Conservation (phyloP, 805 yeast species). For the Wickerhamiella lipophila region DNA sequence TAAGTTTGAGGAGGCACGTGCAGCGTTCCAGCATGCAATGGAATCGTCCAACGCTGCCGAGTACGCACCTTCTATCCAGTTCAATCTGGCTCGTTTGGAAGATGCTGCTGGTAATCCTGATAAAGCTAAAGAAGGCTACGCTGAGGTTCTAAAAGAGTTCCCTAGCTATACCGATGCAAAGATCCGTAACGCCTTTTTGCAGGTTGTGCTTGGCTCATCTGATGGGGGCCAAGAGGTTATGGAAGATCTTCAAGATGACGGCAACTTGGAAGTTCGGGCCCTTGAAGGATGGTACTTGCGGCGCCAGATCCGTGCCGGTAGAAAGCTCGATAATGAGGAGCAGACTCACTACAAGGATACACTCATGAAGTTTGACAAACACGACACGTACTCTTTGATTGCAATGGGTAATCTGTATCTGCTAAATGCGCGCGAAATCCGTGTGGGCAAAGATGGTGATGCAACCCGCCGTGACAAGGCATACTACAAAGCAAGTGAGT, state of each 20-base stretch:
- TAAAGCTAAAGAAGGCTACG: conserved; percentile 37
- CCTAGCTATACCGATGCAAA: conserved; percentile 69
- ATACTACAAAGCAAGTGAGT: conserved; percentile 80
- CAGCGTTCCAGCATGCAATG: conserved; percentile 41
- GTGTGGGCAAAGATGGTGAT: conserved; percentile 36
- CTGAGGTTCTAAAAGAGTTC: conserved; percentile 40
- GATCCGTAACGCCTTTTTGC: conserved; percentile 53
- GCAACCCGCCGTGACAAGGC: conserved; percentile 54
- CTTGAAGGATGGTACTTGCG: conserved; percentile 83
- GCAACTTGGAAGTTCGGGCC: conserved; percentile 72
- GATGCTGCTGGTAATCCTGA: conserved; percentile 37
- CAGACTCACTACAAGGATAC: conserved; percentile 76
- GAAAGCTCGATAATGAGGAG: conserved; percentile 44
- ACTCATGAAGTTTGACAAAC: conserved; percentile 60
- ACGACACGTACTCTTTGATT: conserved; percentile 78
- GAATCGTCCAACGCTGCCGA: conserved; percentile 14
- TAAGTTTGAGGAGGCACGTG: conserved; percentile 44
- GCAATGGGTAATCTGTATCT: conserved; percentile 84
- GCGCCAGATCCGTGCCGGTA: conserved; percentile 23
- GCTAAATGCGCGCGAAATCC: conserved; percentile 61
- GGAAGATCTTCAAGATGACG: conserved; percentile 40
- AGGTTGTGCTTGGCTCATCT: conserved; percentile 34
- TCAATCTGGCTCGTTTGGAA: conserved; percentile 63
- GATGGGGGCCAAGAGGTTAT: conserved; percentile 38
- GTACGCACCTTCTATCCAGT: conserved; percentile 36